Conservation (phyloP, 495 filamentous ascomycete species). For the Cryomyces antarcticus region DNA sequence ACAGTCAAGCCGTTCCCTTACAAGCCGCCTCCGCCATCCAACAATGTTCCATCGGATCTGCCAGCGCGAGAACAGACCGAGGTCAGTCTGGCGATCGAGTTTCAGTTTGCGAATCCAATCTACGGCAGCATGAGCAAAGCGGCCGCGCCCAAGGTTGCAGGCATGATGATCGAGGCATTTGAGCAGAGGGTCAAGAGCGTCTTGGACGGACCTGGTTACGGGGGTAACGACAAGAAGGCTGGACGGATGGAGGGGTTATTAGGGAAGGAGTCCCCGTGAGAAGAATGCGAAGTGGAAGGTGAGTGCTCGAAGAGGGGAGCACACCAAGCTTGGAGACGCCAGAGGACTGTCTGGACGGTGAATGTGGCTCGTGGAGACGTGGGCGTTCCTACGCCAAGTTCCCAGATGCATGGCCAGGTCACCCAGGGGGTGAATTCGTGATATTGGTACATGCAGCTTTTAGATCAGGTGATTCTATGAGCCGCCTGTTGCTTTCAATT, state of each 20-base stretch:
- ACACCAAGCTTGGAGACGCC: no score
- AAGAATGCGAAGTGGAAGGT: not conserved
- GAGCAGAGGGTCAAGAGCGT: conserved; percentile 51
- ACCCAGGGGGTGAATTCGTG: no score
- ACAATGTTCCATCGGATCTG: conserved; percentile 2
- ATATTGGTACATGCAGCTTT: no score
- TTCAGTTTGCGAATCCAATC: conserved; percentile 65
- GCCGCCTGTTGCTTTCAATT: no score
- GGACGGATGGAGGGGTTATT: not conserved
- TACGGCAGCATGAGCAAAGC: conserved; percentile 62
- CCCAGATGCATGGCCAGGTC: no score
- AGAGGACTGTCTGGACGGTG: no score
- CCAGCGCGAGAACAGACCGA: conserved; percentile 34
- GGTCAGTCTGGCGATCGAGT: conserved; percentile 54
- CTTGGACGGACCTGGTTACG: conserved; percentile 6
- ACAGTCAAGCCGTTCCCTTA: conserved; percentile 30
- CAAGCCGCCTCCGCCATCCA: conserved; percentile 12
- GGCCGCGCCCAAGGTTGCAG: conserved; percentile 65
- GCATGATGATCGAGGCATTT: conserved; percentile 83
- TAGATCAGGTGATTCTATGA: no score
- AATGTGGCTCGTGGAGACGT: no score
- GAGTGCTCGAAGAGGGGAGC: no score
- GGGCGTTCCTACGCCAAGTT: no score
- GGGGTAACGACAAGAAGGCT: not conserved
- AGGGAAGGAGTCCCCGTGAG: not conserved